Percentiles rank a stretch among this genome's conserved stretches.
Evolutionary conservation across 2,329 filamentous ascomycete genomes (phyloP).

Genomic region (Exophiala spinifera): DNA sequence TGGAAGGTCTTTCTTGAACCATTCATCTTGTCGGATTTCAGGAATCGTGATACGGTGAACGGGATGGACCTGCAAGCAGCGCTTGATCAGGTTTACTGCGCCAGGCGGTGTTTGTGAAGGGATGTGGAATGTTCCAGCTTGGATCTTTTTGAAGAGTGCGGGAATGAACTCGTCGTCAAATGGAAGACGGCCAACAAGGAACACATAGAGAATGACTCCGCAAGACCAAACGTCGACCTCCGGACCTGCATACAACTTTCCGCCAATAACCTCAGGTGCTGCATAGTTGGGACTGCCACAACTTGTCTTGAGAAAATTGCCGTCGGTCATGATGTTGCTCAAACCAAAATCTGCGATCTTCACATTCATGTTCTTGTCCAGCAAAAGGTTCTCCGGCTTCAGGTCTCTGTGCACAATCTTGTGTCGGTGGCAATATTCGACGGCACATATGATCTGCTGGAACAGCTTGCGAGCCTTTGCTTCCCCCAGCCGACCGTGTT

Average conservation of each 20-base stretch:
- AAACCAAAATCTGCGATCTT: conserved; percentile 99
- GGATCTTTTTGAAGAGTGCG: conserved; percentile 95
- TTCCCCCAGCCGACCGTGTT: conserved; percentile 87
- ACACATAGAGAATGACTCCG: conserved; percentile 64
- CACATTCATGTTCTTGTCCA: conserved; percentile 94
- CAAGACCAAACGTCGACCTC: conserved; percentile 88
- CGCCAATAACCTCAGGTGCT: conserved; percentile 94
- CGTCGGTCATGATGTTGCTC: conserved; percentile 99
- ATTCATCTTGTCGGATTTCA: conserved; percentile 88
- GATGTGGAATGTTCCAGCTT: conserved; percentile 87
- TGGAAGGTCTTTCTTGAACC: conserved; percentile 86
- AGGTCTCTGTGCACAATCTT: conserved; percentile 98
- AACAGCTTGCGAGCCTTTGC: conserved; percentile 95
- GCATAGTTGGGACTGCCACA: conserved; percentile 98
- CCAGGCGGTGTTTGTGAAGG: conserved; percentile 87
- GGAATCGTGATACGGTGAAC: conserved; percentile 91
- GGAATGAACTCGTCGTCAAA: conserved; percentile 99
- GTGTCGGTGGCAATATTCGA: conserved; percentile 97
- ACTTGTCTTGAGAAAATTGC: conserved; percentile 97
- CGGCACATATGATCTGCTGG: conserved; percentile 97
- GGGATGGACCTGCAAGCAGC: conserved; percentile 83
- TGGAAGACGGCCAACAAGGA: conserved; percentile 68
- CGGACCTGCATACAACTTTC: conserved; percentile 93
- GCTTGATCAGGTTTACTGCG: conserved; percentile 75
- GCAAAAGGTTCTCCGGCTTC: conserved; percentile 92